Base-by-base conservation (phyloP, 768 basidiomycete species). In the Panellus pusillus region DNA sequence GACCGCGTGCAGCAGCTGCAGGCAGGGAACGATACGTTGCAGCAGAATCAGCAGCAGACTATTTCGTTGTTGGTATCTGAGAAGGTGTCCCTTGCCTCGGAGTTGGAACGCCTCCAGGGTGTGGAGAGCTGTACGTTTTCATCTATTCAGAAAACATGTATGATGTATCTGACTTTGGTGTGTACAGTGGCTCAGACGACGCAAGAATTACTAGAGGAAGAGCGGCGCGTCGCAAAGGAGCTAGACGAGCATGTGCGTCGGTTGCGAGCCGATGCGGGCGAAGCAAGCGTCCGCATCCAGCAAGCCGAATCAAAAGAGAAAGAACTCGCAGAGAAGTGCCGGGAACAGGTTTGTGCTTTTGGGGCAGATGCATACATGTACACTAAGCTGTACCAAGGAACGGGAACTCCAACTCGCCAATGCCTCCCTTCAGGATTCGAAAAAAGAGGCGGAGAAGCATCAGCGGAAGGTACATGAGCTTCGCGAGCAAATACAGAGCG, bases 401-500 rank as follows among this genome's bases (percentile, higher is more conserved):
- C 84, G 89, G 15, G 84, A 92, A 64, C 72, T 91, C 9, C 87
- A 90, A 55, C 71, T 83, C 37, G 73, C 78, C n/a, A 81, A 78
- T 55, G 79, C 76, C 0, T 74, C 80, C 3, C 65, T 80, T 7
- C 70, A 74, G 40, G 83, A 86, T 35, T 67, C 81, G 29, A 80
- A 77, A 44, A 70, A 76, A 36, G 76, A 83, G 54, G 76, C 79
- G 5, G 79, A 80, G 44, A 77, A 79, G 43, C 75, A 78, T 56
- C 77, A 79, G 54, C 78, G 82, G 41, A 75, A 80, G 50, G 76
- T 86, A 20, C 83, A 82, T 24, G 89, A 92, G 60, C 69, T 93
- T 29, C 83, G 89, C 62, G 91, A 92, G 56, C 87, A 90, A 59
- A 85, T 93, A 18, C 83, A 92, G 67, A 85, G 81, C 55, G 91